Evolutionary conservation across 305 asterid genomes (phyloP).

Genomic region (Nicotiana rustica): DNA sequence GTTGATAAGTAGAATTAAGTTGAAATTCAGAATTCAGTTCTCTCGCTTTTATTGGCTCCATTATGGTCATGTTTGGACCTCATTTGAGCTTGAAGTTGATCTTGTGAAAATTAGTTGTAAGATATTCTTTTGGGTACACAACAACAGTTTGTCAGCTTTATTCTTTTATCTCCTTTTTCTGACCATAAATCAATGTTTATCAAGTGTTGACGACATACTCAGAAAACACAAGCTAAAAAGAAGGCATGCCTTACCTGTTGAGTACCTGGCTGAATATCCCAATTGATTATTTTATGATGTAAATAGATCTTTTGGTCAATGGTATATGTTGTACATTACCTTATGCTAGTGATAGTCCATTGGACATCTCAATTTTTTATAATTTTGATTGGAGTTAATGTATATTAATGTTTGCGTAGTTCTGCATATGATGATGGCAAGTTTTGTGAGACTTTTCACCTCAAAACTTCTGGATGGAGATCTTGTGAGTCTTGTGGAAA

Average conservation of each 20-base stretch:
- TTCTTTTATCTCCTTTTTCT: neutral
- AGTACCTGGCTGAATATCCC: neutral
- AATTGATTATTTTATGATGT: neutral
- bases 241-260: neutral
- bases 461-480: conserved; percentile 95
- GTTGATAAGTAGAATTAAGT: neutral
- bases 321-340: neutral
- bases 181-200: neutral
- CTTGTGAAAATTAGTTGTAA: neutral
- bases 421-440: conserved; percentile 89
- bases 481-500: conserved; percentile 98
- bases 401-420: conserved; percentile 48
- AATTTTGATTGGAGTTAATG: conserved; percentile 38
- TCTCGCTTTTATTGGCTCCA: neutral
- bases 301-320: conserved; percentile 23
- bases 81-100: neutral
- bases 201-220: neutral
- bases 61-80: neutral
- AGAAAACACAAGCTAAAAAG: neutral
- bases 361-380: conserved; percentile 1
- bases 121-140: neutral
- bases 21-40: neutral
- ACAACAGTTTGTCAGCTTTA: neutral
- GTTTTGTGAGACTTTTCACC: conserved; percentile 91
- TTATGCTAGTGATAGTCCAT: neutral